Evolutionary conservation across 192 early-diverging fungal species (phyloP).

Genomic region (Backusella parvicylindrica): DNA sequence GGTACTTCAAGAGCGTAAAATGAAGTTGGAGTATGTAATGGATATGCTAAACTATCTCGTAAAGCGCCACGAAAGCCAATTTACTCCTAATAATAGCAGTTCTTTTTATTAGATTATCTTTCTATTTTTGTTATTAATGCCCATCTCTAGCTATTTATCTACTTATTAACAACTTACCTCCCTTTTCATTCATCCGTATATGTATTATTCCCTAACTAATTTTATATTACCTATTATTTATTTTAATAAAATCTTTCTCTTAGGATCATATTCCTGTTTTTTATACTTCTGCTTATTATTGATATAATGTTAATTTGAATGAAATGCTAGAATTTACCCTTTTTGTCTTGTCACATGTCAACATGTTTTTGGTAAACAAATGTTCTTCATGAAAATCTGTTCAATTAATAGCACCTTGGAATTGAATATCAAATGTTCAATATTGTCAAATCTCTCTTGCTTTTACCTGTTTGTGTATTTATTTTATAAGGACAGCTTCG

Average conservation of each 20-base stretch:
- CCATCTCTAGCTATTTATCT: neutral
- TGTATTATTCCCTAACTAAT: neutral
- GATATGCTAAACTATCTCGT: constrained; percentile 59
- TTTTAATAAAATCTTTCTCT: neutral
- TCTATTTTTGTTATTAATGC: neutral
- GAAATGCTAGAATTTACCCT: neutral
- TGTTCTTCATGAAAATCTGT: neutral
- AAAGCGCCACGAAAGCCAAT: constrained; percentile 35
- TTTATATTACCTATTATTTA: neutral
- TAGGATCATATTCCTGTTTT: neutral
- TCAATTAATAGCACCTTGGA: neutral
- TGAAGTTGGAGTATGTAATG: constrained; percentile 78
- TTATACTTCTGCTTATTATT: neutral
- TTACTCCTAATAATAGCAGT: neutral
- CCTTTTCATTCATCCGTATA: neutral
- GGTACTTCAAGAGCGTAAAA: constrained; percentile 78
- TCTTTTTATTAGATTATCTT: neutral
- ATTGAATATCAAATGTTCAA: neutral
- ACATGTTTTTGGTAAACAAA: neutral
- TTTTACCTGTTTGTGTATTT: neutral
- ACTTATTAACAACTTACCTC: neutral
- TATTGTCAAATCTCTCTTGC: neutral
- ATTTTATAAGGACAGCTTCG: neutral
- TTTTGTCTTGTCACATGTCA: neutral
- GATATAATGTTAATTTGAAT: neutral